phyloP scores from a whole-genome alignment of 306 rosid genomes.

The Prunus mume region DNA sequence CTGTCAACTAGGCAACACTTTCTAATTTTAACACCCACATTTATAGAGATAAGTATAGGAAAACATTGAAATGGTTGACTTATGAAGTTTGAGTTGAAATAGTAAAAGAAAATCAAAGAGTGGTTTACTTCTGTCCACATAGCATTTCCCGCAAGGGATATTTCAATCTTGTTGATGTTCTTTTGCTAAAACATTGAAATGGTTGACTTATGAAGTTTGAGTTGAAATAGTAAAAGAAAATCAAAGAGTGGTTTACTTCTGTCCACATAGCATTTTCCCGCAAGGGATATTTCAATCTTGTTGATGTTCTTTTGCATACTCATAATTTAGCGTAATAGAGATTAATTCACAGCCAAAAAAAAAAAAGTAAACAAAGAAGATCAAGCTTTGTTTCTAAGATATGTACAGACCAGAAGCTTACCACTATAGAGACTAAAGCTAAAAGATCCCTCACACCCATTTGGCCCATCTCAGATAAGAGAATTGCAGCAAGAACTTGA shows the following conservation, averaged over 20 bases:
- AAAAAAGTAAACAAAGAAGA: not conserved
- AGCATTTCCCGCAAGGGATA: not conserved
- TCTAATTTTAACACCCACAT: not conserved
- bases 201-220: too few species aligned
- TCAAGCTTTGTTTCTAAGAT: not conserved
- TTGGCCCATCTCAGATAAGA: slow-evolving; percentile 68
- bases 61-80: not conserved
- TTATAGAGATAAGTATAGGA: not conserved
- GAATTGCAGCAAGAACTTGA: slow-evolving; percentile 74
- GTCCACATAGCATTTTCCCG: not conserved
- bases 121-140: not conserved
- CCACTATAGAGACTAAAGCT: slow-evolving; percentile 68
- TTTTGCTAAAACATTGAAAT: not conserved
- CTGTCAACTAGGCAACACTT: not conserved
- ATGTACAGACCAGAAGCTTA: slow-evolving; percentile 35
- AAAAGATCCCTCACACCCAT: slow-evolving; percentile 70
- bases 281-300: not conserved
- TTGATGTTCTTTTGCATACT: not conserved
- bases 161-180: not conserved
- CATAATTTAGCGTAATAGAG: not conserved
- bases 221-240: not conserved
- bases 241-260: not conserved
- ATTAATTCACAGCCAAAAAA: not conserved
- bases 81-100: not conserved
- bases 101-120: not conserved